Conservation (phyloP, 1,139 yeast genomes). For the Casaregolazyma suthepensis region DNA sequence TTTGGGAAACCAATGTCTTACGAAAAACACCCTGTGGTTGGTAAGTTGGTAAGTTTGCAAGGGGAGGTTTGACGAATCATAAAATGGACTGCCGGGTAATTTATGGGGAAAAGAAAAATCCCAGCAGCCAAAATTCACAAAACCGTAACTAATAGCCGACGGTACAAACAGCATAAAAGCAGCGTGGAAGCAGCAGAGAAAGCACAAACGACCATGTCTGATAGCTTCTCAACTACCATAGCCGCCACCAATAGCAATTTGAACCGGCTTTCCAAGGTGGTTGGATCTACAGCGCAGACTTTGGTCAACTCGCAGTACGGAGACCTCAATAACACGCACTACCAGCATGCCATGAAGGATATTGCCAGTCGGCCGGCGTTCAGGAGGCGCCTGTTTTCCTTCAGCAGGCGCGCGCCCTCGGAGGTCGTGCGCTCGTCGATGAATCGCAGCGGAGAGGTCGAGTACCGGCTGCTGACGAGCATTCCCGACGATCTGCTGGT, state of each 20-base stretch:
- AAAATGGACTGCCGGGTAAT: not conserved
- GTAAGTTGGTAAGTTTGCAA: not conserved
- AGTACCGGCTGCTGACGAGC: conserved; percentile 35
- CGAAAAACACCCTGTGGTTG: not conserved
- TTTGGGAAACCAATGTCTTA: not conserved
- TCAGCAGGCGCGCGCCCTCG: conserved; percentile 36
- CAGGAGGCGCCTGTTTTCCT: conserved; percentile 34
- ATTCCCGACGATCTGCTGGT: conserved; percentile 44
- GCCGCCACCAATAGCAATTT: conserved; percentile 35
- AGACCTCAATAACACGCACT: conserved; percentile 39
- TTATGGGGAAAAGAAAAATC: not conserved
- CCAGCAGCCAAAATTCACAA: not conserved
- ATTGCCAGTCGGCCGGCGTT: conserved; percentile 35
- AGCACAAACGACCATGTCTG: not conserved
- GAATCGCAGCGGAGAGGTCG: conserved; percentile 25
- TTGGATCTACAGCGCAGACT: conserved; percentile 35
- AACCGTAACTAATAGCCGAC: not conserved
- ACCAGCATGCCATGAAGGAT: conserved; percentile 44
- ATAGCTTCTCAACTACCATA: conserved; percentile 31
- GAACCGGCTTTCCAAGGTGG: conserved; percentile 34
- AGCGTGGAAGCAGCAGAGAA: not conserved
- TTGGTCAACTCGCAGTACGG: conserved; percentile 30
- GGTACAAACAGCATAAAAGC: not conserved
- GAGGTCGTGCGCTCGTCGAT: conserved; percentile 33
- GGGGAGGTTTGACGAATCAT: not conserved